Evolutionary conservation across 768 basidiomycete genomes (phyloP).

Genomic region (Sporobolomyces roseus): DNA sequence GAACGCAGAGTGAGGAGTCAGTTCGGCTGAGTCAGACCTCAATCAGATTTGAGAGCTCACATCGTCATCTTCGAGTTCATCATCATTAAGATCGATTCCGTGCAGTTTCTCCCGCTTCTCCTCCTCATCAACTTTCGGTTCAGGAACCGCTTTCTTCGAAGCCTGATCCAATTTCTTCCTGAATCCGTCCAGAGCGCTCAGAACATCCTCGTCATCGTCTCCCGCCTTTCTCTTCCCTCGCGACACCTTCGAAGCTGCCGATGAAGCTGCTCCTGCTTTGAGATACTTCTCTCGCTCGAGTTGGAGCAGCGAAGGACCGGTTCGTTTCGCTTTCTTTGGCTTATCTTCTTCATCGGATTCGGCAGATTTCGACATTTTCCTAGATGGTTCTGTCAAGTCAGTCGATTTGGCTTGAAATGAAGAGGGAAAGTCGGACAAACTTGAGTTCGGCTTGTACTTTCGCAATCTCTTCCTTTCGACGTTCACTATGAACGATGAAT

Average conservation of each 20-base stretch:
- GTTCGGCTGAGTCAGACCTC: neutral
- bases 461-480: conserved; percentile 43
- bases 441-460: conserved; percentile 41
- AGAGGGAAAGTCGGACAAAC: neutral
- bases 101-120: conserved; percentile 28
- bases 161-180: conserved; percentile 40
- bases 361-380: conserved; percentile 30
- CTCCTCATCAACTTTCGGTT: conserved; percentile 1
- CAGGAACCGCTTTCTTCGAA: conserved; percentile 4
- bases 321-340: conserved; percentile 37
- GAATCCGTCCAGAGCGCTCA: conserved; percentile 38
- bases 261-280: conserved; percentile 3
- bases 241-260: conserved; percentile 12
- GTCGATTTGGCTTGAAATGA: too few species aligned
- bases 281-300: conserved; percentile 44
- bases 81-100: conserved; percentile 40
- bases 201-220: conserved; percentile 40
- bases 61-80: conserved; percentile 38
- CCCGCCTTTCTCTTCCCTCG: conserved; percentile 33
- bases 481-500: conserved; percentile 16
- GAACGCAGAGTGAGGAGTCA: neutral
- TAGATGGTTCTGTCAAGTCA: neutral
- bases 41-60: conserved; percentile 8
- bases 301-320: conserved; percentile 40
- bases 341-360: conserved; percentile 33